Base-by-base conservation (phyloP, 495 filamentous ascomycete genomes). In the Thermothielavioides terrestris region DNA sequence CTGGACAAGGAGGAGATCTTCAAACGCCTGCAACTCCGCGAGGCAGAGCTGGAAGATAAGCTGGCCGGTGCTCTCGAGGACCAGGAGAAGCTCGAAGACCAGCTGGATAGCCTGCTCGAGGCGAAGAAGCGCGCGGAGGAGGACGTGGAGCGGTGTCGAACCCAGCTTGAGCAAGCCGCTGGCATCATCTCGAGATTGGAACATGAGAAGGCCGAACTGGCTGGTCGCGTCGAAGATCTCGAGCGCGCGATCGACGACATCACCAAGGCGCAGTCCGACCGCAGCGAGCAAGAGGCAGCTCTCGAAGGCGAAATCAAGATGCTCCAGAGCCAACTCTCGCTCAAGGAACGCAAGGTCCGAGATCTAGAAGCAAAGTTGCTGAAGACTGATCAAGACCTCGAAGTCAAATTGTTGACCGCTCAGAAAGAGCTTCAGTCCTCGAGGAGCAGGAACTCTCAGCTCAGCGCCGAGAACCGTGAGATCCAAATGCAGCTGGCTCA, bases 1-100 rank as follows among this genome's bases (percentile, higher is more conserved):
- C 72, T 99, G 7, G 94, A 99, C 65, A 99, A 97, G 61, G 94
- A 99, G 55, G 92, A 97, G 53, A 97, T 99, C 31, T 96, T 96
- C 72, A 92, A 90, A 62, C 79, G 94, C 15, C 74, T 96, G n/a
- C 91, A 95, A 60, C 63, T 84, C 30, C 82, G 91, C 21, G 92
- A 97, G 62, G 80, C 82, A 4, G 90, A 96, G 59, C 75, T 99
- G 0, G 83, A 78, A 15, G 94, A 99, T 58, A 95, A 97, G 68
- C 73, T 99, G 18, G 78, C 88, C 11, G 92, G 83, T 27, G 90
- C 92, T n/a, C 77, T 96, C 40, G 85, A 95, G 15, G 94, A 99
- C 55, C 92, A 97, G 65, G 94, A 97, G 60, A 81, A 80, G 26
- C 78, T 97, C 2, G 94, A 99, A 63, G 86, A 89, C 37, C 89